Base-by-base conservation (phyloP, 495 filamentous ascomycete genomes). In the Rusavskia elegans region DNA sequence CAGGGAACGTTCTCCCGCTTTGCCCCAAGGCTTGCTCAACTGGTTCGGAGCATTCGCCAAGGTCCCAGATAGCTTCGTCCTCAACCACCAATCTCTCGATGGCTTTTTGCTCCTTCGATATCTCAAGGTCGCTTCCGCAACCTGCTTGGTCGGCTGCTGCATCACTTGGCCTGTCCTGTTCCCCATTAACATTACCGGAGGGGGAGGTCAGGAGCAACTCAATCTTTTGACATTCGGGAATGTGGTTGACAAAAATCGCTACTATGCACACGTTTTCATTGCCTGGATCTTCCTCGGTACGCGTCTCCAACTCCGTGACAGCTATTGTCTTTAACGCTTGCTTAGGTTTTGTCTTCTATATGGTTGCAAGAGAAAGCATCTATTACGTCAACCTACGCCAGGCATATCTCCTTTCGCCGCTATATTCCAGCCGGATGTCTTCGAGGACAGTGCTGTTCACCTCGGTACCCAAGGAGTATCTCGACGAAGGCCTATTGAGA, bases 351-450 rank as follows among this genome's bases (percentile, higher is more conserved):
- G 71, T 98, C 58, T 84, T 96, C 69, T 84, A 83, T 63, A 81
- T 89, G 64, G 80, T 98, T 55, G 84, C 89, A 55, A 79, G 93
- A 45, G 92, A 98, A 68, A 82, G 80, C 68, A 83, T 98, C 64
- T 96, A 79, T 76, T 95, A 85, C 66, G 85, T 95, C 76, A 96
- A 95, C 66, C 65, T 97, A 53, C 87, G 90, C 58, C 93, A 98
- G 71, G 92, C 93, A 1, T 95, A 94, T 69, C 73, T 92, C 46
- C 74, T 95, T 53, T 89, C 88, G 37, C 90, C 89, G 16, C 71
- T 86, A 27, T 90, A 95, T 65, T 78, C 88, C 46, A 84, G 80
- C 59, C 86, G 90, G 58, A 82, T 97, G 54, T 97, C 93, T 2
- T 93, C 92, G 3, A 80, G 89, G 54, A 97, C 90, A 32, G 87